phyloP scores from a whole-genome alignment of 139 green algal species.

The Desmodesmus armatus region DNA sequence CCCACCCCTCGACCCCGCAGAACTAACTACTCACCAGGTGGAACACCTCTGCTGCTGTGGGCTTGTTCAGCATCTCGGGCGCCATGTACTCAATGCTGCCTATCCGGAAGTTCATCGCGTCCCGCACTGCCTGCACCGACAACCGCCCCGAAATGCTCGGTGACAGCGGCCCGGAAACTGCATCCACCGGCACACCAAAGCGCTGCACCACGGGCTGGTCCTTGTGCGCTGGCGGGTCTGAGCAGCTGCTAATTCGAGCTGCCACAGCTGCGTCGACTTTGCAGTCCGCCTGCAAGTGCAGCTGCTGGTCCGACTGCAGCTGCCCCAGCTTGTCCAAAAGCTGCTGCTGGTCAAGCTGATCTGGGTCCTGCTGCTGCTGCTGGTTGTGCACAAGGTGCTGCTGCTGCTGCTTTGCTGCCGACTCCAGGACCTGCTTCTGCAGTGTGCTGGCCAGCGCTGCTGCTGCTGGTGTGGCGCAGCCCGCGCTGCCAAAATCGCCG shows the following conservation, averaged over 20 bases:
- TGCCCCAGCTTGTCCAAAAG: background rate
- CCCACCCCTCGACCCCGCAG: no score
- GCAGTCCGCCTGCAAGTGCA: no score
- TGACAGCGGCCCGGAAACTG: background rate
- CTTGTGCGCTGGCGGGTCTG: no score
- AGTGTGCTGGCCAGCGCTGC: background rate
- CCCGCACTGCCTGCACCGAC: background rate
- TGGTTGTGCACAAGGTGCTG: background rate
- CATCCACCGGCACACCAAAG: background rate
- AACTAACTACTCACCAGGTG: conserved; percentile 65
- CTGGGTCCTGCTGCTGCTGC: background rate
- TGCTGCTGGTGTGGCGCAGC: conserved; percentile 7
- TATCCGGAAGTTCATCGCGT: conserved; percentile 57
- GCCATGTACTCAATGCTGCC: conserved; percentile 65
- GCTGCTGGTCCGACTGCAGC: background rate
- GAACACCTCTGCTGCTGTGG: conserved; percentile 69
- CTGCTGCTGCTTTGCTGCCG: background rate
- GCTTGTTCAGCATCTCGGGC: conserved; percentile 72
- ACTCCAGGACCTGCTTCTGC: background rate
- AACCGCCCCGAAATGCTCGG: no score
- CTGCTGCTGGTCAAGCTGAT: background rate
- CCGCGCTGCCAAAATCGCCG: conserved; percentile 57
- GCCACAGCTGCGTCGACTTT: conserved; percentile 29
- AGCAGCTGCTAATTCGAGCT: background rate
- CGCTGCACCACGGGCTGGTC: no score